A percentile compares a stretch with the other conserved stretches of the same genome.
Conservation (phyloP, 257 asterid genomes). For the Eustoma russellianum region DNA sequence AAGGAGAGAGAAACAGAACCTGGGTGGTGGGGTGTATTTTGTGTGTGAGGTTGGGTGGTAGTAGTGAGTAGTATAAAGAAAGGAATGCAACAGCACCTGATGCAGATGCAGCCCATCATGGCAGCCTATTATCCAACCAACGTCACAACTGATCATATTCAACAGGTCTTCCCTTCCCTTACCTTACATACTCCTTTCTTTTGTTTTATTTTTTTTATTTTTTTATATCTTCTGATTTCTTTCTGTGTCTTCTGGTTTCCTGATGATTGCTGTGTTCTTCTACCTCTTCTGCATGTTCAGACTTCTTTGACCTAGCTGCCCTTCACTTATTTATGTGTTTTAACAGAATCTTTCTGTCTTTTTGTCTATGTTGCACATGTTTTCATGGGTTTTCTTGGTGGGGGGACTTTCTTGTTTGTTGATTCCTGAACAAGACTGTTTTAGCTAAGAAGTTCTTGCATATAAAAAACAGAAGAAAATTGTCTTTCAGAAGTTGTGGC, state of each 20-base stretch:
- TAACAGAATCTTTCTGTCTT: slow-evolving; percentile 15
- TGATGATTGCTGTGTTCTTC: slow-evolving; percentile 7
- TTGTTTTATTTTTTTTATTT: too few relatives aligned
- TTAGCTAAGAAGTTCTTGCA: too few relatives aligned
- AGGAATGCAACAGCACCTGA: slow-evolving; percentile 94
- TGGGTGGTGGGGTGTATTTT: slow-evolving; percentile 1
- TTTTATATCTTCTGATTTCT: slow-evolving; percentile 7
- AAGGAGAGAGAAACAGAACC: slow-evolving; percentile 6
- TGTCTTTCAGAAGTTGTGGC: too few relatives aligned
- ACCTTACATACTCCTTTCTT: not conserved
- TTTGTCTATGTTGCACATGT: slow-evolving; percentile 1
- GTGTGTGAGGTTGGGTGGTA: slow-evolving; percentile 31
- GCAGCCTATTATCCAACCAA: slow-evolving; percentile 93
- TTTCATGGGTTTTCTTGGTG: too few relatives aligned
- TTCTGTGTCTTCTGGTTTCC: not conserved
- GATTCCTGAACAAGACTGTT: too few relatives aligned
- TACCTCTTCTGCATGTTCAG: slow-evolving; percentile 2
- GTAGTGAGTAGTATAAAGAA: slow-evolving; percentile 36
- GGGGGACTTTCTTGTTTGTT: too few relatives aligned
- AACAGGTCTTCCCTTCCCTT: slow-evolving; percentile 64
- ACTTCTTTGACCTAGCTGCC: slow-evolving; percentile 5
- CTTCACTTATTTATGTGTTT: slow-evolving; percentile 16
- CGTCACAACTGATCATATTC: slow-evolving; percentile 98
- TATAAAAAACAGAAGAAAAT: too few relatives aligned
- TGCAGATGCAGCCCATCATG: slow-evolving; percentile 99